These are phyloP conservation scores for Ascochyta pisi DNA, from an alignment of 2,329 filamentous ascomycete species.

Conservation along the genomic window DNA sequence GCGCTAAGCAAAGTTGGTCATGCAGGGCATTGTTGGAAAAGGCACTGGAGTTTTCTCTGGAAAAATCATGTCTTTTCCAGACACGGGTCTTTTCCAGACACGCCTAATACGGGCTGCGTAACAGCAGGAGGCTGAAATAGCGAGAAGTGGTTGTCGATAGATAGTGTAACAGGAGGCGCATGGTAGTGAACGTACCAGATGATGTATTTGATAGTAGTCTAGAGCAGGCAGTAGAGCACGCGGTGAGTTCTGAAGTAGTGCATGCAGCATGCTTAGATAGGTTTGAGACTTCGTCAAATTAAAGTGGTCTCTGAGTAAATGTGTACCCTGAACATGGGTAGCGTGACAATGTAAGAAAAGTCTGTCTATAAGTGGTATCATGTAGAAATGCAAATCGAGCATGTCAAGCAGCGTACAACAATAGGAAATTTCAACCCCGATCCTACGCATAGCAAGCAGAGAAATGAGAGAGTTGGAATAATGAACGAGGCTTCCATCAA, in stretches of 20 bases:
- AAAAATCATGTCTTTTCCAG: not conserved
- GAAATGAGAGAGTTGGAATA: not conserved
- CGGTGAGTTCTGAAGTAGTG: not conserved
- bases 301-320: not conserved
- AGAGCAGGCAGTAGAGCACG: not conserved
- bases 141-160: not conserved
- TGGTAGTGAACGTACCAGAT: slow-evolving; percentile 7
- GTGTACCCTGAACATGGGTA: not conserved
- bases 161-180: slow-evolving; percentile 1
- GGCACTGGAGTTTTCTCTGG: not conserved
- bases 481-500: not conserved
- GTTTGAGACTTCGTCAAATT: not conserved
- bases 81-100: no score
- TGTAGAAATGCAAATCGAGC: slow-evolving; percentile 8
- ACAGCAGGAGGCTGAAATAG: not conserved
- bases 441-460: not conserved
- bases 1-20: not conserved
- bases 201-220: not conserved
- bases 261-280: not conserved
- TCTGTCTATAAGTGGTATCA: slow-evolving; percentile 21
- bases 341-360: slow-evolving; percentile 2
- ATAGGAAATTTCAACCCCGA: not conserved
- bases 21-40: slow-evolving; percentile 1
- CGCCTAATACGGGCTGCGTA: not conserved
- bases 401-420: not conserved